These are phyloP conservation scores for Penicillium italicum DNA, from an alignment of 2,329 filamentous ascomycete genomes.

Conservation along the genomic window DNA sequence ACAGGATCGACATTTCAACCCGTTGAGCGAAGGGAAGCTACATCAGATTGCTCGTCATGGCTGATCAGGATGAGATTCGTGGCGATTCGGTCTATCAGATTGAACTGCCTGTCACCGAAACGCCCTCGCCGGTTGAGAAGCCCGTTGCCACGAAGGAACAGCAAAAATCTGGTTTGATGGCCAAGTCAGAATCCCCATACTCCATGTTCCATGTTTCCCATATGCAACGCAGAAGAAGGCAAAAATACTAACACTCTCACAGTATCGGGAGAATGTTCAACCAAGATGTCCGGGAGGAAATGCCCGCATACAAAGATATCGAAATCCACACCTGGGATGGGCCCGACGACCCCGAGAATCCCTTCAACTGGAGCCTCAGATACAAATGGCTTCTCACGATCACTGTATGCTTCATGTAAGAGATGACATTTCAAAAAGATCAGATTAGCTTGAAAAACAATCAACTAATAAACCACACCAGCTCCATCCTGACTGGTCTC, in stretches of 20 bases:
- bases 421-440: not conserved
- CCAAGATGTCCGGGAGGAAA: not conserved
- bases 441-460: not conserved
- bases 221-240: not conserved
- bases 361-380: constrained; percentile 39
- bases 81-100: constrained; percentile 1
- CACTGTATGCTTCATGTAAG: constrained; percentile 41
- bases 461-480: constrained; percentile 7
- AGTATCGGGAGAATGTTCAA: not conserved
- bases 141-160: not conserved
- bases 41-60: not conserved
- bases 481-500: constrained; percentile 41
- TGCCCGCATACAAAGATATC: constrained; percentile 4
- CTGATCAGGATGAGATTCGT: constrained; percentile 1
- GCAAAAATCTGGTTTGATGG: not conserved
- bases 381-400: constrained; percentile 45
- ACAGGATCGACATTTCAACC: not conserved
- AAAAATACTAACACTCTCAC: not conserved
- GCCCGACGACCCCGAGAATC: constrained; percentile 21
- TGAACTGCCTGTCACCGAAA: not conserved
- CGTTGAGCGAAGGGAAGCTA: not conserved
- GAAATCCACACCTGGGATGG: constrained; percentile 31
- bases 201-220: not conserved
- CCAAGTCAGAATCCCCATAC: not conserved
- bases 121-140: not conserved